Evolutionary conservation across 768 basidiomycete species (phyloP).

Genomic region (Amanita subjunquillea): DNA sequence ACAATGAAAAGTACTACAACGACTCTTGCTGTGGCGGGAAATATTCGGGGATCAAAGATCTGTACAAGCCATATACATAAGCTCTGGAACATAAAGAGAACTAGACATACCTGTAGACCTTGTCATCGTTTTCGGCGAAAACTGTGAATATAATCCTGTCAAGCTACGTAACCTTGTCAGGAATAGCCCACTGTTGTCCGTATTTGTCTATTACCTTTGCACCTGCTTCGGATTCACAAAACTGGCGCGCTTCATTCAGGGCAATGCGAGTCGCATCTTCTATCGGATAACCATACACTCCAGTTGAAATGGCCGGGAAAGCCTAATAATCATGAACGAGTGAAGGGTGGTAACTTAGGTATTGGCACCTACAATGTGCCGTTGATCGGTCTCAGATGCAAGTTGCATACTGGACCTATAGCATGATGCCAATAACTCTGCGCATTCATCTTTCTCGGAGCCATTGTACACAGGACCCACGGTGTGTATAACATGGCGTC

Average conservation of each 20-base stretch:
- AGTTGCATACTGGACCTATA: constrained; percentile 56
- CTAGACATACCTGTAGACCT: constrained; percentile 50
- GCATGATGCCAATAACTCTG: constrained; percentile 52
- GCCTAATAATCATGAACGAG: constrained; percentile 35
- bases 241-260: constrained; percentile 43
- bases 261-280: constrained; percentile 64
- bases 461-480: constrained; percentile 66
- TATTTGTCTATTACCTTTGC: constrained; percentile 23
- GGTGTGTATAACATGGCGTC: constrained; percentile 68
- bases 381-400: constrained; percentile 47
- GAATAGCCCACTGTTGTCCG: neutral
- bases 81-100: neutral
- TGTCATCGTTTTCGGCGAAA: constrained; percentile 54
- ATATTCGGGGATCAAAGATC: constrained; percentile 48
- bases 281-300: constrained; percentile 71
- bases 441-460: constrained; percentile 29
- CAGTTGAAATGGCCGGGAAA: constrained; percentile 75
- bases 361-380: constrained; percentile 45
- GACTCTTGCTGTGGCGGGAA: constrained; percentile 34
- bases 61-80: constrained; percentile 5
- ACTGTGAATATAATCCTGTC: constrained; percentile 70
- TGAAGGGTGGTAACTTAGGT: neutral
- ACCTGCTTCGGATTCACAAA: constrained; percentile 43
- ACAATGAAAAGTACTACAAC: neutral
- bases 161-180: constrained; percentile 26